Base-by-base conservation (phyloP, 2,329 filamentous ascomycete genomes). In the Fusarium nelsonii region DNA sequence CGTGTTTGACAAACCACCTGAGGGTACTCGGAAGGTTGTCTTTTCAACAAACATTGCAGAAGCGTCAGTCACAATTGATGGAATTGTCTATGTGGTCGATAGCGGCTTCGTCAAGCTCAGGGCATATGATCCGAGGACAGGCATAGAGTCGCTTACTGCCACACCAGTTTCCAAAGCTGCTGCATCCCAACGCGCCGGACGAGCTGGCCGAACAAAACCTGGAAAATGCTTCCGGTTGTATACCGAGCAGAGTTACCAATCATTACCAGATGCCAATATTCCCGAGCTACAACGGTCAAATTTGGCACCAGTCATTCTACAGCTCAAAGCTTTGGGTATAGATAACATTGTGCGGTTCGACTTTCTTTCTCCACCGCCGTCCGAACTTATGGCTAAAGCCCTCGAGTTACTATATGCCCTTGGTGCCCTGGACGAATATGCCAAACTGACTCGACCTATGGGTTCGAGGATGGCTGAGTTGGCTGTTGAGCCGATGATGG, bases 41-140 rank as follows among this genome's bases (percentile, higher is more conserved):
- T 90, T 97, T 70, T 91, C 93, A 6, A 98, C 96, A 61, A 98
- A 98, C 77, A 97, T 98, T 69, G 94, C 96, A 14, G 96, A 99
- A 82, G 95, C 96, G 6, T 97, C 93, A 3, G 91, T 99, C 43
- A 98, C 96, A 16, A 97, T 98, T 58, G 91, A 96, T 54, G 94
- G 93, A 4, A 94, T 98, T 63, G 90, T 94, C 56, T 97, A 93
- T 75, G 95, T 99, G 8, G 83, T 98, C 50, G 96, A 99, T 78
- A 90, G 88, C 54, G 96, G 96, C 2, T 97, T 93, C 76, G 94
- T 97, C 70, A 98, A 98, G 78, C 83, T 97, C 20, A 89, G 94
- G 39, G 91, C 92, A 8, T 98, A 93, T 80, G 91, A 97, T 70
- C 93, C 95, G 0, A 84, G 78, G 16, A 95, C 92, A 1, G 92